Base-by-base conservation (phyloP, 2,329 filamentous ascomycete species). In the Monosporascus sp. region DNA sequence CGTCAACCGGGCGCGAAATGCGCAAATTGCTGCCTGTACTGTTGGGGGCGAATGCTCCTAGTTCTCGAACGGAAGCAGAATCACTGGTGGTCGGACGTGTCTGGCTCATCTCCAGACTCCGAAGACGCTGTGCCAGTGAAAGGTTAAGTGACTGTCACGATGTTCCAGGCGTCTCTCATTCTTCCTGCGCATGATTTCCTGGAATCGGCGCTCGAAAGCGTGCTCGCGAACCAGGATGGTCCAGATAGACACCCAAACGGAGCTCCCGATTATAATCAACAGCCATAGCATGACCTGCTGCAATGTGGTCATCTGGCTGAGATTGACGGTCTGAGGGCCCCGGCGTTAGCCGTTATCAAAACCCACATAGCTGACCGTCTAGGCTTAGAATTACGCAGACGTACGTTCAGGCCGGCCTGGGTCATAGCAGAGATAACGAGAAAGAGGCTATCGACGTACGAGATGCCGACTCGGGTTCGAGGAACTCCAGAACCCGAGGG, bases 351-450 rank as follows among this genome's bases (percentile, higher is more conserved):
- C 15, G 44, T 46, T 27, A 46, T 3, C 44, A 20, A 46, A 24
- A 17, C 20, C 7, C 15, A 18, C 1, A 15, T 17, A 15, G 15
- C 15, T 15, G 15, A n/a, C 15, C 34, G 9, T 38, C 14, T 24
- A 18, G 34, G 17, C 27, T 38, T 20, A 15, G 38, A 27, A 18
- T 50, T n/a, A 5, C 18, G 18, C 18, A 14, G 31, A 25, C 11
- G n/a, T n/a, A 31, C 38, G 18, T 69, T 86, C 34, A 87, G 70
- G 2, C 85, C 86, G 8, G 85, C 79, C 55, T 83, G 75, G 2
- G 84, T 87, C 77, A 88, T 86, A 44, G 85, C 84, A 55, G 80
- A 84, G 42, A 83, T 74, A 49, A 80, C 78, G 27, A 88, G 67
- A 62, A 88, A 89, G 6, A 89, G 69, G 17, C 81, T 76, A 65